Evolutionary conservation across 2,329 filamentous ascomycete species (phyloP), one percentile per base, ranked within the genome.

Genomic region (Colletotrichum sansevieriae): DNA sequence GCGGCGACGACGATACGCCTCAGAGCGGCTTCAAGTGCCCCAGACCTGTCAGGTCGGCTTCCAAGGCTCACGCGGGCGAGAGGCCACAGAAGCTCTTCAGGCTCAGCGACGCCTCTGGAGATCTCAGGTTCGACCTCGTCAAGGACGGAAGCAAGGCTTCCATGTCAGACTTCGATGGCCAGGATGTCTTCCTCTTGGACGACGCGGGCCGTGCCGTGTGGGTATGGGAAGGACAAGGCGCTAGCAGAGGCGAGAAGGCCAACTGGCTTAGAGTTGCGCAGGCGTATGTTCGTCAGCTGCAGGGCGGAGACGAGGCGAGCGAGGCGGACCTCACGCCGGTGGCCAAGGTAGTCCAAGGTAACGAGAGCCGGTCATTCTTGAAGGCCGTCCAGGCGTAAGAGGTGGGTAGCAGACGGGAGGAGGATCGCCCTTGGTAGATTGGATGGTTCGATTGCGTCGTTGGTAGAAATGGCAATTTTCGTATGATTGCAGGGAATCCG

Each of bases 191-290:
- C 73, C 75, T 92, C 20, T 81, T 90, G 20, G 84, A 87, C 68
- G 88, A 90, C 71, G 82, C 81, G 0, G 88, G 88, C 7, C 83
- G 76, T 58, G 79, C 79, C 8, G 80, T 92, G 39, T 92, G 89
- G 89, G 87, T 92, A 2, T 92, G 90, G 90, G 84, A 90, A 73
- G 90, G 90, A 0, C 77, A 78, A 2, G 80, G 81, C 1, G 88
- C 90, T 9, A 91, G 89, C 75, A 78, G 78, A 39, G 78, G 76
- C 1, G 90, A 92, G 78, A 90, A 83, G 76, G 83, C 85, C 5
- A 80, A 81, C 75, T 92, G 90, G 90, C 77, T 90, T 52, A 83
- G 81, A 66, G 83, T 89, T 4, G 85, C 86, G n/a, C 85, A 90
- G 78, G 79, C 81, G 5, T 90, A 90, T 71, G 74, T 87, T 56